Base-by-base conservation (phyloP, 805 yeast genomes). In the Ogataea allantospora region DNA sequence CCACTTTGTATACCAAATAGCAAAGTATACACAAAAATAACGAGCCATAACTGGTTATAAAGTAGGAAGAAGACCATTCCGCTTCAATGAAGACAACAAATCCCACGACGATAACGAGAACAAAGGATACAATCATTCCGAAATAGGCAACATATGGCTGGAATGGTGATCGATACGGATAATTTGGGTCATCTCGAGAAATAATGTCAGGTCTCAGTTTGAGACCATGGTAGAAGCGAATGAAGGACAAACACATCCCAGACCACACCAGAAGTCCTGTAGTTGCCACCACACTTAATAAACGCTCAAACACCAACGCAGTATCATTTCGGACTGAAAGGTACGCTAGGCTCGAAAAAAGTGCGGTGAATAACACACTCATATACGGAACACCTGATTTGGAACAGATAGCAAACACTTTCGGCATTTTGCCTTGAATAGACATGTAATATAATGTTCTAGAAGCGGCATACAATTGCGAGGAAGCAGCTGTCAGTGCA, bases 191-290 rank as follows among this genome's bases (percentile, higher is more conserved):
- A 40, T 76, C 68, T 34, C 83, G 55, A 42, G 65, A 62, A 18
- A 76, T 70, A 26, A 78, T 73, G 51, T 77, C 83, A 0, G 80
- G 79, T 35, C 83, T 54, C 30, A 63, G 54, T 43, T 73, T 67
- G 42, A 77, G 59, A 0, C 80, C 83, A 47, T 68, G 68, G 51
- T 69, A 77, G 44, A 76, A 77, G 26, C 83, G 47, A 20, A 77
- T 63, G 47, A 63, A 77, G 6, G 80, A 65, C 12, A 77, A 57
- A 47, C 79, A 73, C 81, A 77, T 77, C 6, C 81, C 77, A 41
- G 71, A 70, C 95, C 95, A 88, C 28, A 84, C 87, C 23, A 88
- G 61, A 36, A 87, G 73, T 0, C 88, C 89, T 1, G 89, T 74
- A 0, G 89, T 77, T 2, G 89, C 78, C 35, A 85, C 74, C 23